Evolutionary conservation across 768 basidiomycete genomes (phyloP).

Genomic region (Trichaptum fuscoviolaceum): DNA sequence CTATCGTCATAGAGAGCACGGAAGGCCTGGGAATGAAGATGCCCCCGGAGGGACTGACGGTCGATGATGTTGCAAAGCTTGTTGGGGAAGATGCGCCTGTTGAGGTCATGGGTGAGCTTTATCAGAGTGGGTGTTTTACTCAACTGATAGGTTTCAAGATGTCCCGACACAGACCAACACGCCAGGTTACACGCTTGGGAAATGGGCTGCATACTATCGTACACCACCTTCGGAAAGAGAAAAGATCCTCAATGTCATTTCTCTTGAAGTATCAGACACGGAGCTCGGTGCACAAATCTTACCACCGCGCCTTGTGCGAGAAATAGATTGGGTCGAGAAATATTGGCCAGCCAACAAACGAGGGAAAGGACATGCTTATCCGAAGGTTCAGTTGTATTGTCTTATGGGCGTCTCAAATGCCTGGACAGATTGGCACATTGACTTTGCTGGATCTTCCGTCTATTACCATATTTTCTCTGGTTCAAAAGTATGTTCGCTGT

Average conservation of each 20-base stretch:
- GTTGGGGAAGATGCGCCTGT: conserved; percentile 76
- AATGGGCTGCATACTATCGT: conserved; percentile 87
- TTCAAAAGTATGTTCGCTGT: conserved; percentile 47
- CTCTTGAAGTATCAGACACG: conserved; percentile 88
- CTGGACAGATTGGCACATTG: conserved; percentile 99
- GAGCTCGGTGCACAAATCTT: conserved; percentile 70
- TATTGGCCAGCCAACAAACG: conserved; percentile 82
- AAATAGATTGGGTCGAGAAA: conserved; percentile 96
- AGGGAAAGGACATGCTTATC: conserved; percentile 68
- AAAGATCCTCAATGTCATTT: conserved; percentile 93
- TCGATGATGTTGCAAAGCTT: conserved; percentile 73
- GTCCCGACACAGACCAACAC: conserved; percentile 83
- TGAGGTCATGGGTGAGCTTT: conserved; percentile 80
- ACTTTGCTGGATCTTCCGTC: conserved; percentile 97
- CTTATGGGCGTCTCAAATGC: conserved; percentile 87
- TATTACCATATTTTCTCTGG: conserved; percentile 92
- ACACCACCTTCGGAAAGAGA: conserved; percentile 63
- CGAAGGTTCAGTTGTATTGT: conserved; percentile 95
- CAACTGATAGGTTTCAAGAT: conserved; percentile 40
- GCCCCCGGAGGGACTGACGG: conserved; percentile 65
- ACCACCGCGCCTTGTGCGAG: conserved; percentile 79
- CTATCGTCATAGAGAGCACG: conserved; percentile 71
- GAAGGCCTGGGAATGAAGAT: conserved; percentile 89
- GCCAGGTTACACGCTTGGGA: conserved; percentile 83
- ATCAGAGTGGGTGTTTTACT: conserved; percentile 5